phyloP scores from a whole-genome alignment of 805 yeast genomes.

The Candida nonsorbophila region DNA sequence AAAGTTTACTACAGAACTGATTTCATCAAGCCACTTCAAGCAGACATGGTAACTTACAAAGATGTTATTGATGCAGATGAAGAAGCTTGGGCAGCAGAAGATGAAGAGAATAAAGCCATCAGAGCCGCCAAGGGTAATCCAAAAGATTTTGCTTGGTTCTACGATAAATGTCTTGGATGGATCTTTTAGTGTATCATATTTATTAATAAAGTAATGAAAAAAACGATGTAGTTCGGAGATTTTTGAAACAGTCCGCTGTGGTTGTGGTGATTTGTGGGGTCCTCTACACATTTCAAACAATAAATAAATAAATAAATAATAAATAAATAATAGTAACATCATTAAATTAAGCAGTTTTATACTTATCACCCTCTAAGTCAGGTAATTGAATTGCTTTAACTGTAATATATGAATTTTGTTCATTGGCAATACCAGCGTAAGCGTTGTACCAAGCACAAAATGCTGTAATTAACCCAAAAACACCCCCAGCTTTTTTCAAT shows the following conservation, averaged over 20 bases:
- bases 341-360: conserved; percentile 31
- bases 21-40: conserved; percentile 47
- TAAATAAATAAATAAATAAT: no score
- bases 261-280: no score
- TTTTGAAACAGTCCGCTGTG: no score
- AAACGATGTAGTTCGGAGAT: no score
- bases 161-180: conserved; percentile 46
- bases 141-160: conserved; percentile 41
- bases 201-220: neutral
- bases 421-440: conserved; percentile 47
- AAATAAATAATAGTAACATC: no score
- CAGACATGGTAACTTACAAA: conserved; percentile 54
- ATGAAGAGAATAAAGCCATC: conserved; percentile 26
- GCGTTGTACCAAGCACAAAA: conserved; percentile 43
- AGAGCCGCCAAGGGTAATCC: conserved; percentile 40
- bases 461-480: conserved; percentile 37
- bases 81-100: conserved; percentile 29
- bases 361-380: conserved; percentile 14
- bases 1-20: conserved; percentile 51
- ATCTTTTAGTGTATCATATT: conserved; percentile 26
- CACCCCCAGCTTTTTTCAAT: conserved; percentile 38
- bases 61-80: conserved; percentile 53
- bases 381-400: conserved; percentile 43
- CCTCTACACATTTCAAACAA: no score
- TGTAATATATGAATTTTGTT: conserved; percentile 56